Evolutionary conservation across 768 basidiomycete genomes (phyloP), one percentile per base, ranked within the genome.

Genomic region (Mycena capillaripes): DNA sequence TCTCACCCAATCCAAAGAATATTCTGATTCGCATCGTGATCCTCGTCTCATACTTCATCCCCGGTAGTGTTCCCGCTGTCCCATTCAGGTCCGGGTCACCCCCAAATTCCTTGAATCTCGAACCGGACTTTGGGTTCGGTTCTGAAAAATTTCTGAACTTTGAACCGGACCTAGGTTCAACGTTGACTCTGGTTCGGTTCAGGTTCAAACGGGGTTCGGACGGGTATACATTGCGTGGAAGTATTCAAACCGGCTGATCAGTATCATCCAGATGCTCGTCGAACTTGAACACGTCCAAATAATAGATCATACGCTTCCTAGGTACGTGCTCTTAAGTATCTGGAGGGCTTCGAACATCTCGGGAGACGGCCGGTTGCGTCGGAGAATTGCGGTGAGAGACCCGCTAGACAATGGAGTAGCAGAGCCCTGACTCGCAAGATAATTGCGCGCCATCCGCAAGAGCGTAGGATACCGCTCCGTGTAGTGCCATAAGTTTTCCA

Each of bases 311-410:
- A 25, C 56, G 66, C 19, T 50, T 50, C 23, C 25, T 58, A 36
- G 77, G 9, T 83, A 83, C 4, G 66, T 72, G 71, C 64, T 70
- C 69, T 83, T 83, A 30, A 83, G 74, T 40, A 81, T 67, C 64
- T 82, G 82, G 6, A 80, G 71, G 14, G 65, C 73, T 60, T 76
- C 71, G 66, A 82, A 83, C 11, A 73, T 76, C 25, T 69, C 32
- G n/a, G 79, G 72, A 12, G 57, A 25, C 2, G 83, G 75, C 4
- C 67, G 50, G 56, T 78, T 79, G 14, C 72, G 66, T 36, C 46
- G 57, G 0, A 66, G 52, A 17, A 77, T 78, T 30, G 70, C 78
- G 10, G 77, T 82, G 19, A 80, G 48, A 0, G 78, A 78, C 25
- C 74, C 76, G 71, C 76, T 76, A 8, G 77, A 81, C 58, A 83